Base-by-base conservation (phyloP, 495 filamentous ascomycete species). In the Podospora conica region DNA sequence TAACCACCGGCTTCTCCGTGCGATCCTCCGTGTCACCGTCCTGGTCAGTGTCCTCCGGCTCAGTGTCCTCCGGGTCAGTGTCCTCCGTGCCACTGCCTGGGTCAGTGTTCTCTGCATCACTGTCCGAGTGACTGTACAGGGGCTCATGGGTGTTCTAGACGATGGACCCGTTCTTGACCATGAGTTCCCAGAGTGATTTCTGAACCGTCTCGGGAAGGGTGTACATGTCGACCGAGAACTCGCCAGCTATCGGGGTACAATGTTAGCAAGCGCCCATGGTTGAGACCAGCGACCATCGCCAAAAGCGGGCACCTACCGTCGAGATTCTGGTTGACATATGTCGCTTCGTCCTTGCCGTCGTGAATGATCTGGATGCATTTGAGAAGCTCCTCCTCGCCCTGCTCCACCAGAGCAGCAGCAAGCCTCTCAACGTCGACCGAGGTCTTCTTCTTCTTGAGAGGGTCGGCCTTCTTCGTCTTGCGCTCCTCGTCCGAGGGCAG, bases 221-320 rank as follows among this genome's bases (percentile, higher is more conserved):
- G 78, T 96, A 98, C 21, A 99, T 84, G 73, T 99, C 96, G 63
- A 99, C 94, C 66, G 97, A 94, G 82, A 99, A 99, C 79, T 99
- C 96, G 68, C 96, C 96, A 74, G 91, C 92, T 95, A 75, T 55
- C 6, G 12, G 18, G 15, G 4, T 65, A 28, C 27, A n/a, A 28
- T 31, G 57, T 71, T 63, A 75, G n/a, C n/a, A n/a, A n/a, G 57
- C 21, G 21, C n/a, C 48, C 22, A 29, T 4, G 15, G 3, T 53
- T 21, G 6, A 0, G 12, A 24, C 0, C 6, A 20, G 12, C n/a
- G 25, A 12, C 5, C 60, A 56, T 10, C 1, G 33, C 10, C 28
- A 60, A 12, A 53, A 56, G 33, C 0, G 60, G 10, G 23, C 15
- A 83, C 90, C 81, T 78, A 94, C 91, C 87, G 69, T 99, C 96